These are phyloP conservation scores for Candida orba DNA, from an alignment of 805 yeast genomes.

Conservation along the genomic window DNA sequence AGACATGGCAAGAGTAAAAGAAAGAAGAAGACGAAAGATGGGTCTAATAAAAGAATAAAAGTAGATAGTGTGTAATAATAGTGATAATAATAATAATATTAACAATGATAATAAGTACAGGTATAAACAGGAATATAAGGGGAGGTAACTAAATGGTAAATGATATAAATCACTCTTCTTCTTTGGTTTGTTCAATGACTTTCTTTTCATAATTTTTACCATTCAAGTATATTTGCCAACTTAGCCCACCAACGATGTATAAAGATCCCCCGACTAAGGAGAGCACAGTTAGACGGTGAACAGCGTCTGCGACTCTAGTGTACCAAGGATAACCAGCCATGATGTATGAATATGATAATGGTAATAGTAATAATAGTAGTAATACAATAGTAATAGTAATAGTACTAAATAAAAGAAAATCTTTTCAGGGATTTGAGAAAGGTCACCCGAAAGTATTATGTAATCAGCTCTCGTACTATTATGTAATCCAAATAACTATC, in stretches of 20 bases:
- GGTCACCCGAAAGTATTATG: no score
- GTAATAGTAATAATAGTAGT: background rate
- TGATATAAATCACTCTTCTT: background rate
- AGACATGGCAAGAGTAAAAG: slow-evolving; percentile 31
- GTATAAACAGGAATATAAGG: background rate
- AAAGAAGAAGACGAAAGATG: slow-evolving; percentile 9
- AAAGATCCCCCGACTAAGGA: slow-evolving; percentile 51
- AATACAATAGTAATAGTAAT: no score
- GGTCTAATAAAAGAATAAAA: background rate
- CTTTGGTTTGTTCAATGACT: slow-evolving; percentile 8
- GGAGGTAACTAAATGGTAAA: background rate
- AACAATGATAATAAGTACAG: background rate
- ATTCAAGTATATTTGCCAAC: slow-evolving; percentile 44
- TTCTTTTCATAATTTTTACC: slow-evolving; percentile 44
- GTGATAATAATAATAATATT: background rate
- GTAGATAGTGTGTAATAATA: no score
- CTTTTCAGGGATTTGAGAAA: no score
- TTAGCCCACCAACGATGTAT: slow-evolving; percentile 46
- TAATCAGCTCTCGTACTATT: no score
- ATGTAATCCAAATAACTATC: no score
- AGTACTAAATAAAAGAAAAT: no score
- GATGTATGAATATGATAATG: slow-evolving; percentile 28
- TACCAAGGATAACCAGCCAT: slow-evolving; percentile 62
- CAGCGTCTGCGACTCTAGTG: slow-evolving; percentile 61
- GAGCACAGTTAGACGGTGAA: slow-evolving; percentile 65